Evolutionary conservation across 306 rosid genomes (phyloP).

Genomic region (Leucaena leucocephala): DNA sequence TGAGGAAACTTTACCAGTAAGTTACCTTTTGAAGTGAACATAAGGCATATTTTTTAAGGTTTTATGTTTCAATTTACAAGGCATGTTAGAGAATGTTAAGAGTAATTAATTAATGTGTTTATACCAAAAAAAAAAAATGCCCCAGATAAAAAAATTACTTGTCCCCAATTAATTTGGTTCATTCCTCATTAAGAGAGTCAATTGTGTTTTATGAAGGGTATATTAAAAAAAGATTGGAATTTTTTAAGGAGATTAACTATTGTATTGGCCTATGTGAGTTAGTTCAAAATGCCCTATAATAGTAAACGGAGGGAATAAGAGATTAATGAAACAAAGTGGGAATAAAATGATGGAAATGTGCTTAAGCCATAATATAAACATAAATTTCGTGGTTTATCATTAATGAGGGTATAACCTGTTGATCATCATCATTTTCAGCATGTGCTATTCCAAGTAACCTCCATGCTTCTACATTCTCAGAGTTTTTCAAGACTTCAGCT

Average conservation of each 20-base stretch:
- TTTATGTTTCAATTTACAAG: not conserved
- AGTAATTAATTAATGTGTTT: not conserved
- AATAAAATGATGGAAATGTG: slow-evolving; percentile 9
- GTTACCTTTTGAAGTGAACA: slow-evolving; percentile 5
- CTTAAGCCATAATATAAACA: not conserved
- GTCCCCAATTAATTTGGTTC: not conserved
- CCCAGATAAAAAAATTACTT: not conserved
- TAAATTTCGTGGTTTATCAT: slow-evolving; percentile 30
- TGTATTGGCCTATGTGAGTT: not conserved
- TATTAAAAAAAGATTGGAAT: not conserved
- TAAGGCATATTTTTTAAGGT: not conserved
- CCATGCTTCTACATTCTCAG: slow-evolving; percentile 97
- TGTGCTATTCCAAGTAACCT: slow-evolving; percentile 98
- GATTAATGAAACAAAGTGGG: slow-evolving; percentile 15
- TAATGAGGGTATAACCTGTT: slow-evolving; percentile 64
- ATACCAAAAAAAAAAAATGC: not conserved
- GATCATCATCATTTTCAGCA: slow-evolving; percentile 99
- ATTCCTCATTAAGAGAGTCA: not conserved
- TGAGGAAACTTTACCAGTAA: slow-evolving; percentile 42
- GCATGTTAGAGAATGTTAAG: not conserved
- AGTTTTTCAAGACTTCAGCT: slow-evolving; percentile 97
- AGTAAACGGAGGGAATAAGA: not conserved
- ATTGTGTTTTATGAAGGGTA: not conserved
- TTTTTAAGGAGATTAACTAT: not conserved
- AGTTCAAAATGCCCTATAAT: not conserved